Conservation (phyloP, 1,139 yeast species). For the Taphrina deformans region DNA sequence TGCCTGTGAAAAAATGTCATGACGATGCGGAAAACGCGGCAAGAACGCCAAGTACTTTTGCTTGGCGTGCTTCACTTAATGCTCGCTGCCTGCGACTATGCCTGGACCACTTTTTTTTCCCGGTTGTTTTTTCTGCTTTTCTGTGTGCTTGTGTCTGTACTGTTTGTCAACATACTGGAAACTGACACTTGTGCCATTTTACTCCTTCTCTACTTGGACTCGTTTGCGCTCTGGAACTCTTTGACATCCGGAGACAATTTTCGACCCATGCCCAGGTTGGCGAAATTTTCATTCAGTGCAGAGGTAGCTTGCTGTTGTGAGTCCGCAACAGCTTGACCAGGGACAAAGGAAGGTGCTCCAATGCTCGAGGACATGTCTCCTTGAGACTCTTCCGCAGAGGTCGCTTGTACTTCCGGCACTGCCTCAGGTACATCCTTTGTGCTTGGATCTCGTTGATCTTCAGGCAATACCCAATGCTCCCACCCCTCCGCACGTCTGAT, state of each 20-base stretch:
- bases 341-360: slow-evolving; percentile 15
- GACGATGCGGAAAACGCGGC: slow-evolving; percentile 1
- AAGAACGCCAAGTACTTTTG: slow-evolving; percentile 2
- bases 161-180: no score
- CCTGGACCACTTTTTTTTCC: not conserved
- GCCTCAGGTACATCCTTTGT: slow-evolving; percentile 3
- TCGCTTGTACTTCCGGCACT: not conserved
- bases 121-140: not conserved
- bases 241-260: slow-evolving; percentile 17
- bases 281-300: slow-evolving; percentile 13
- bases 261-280: slow-evolving; percentile 22
- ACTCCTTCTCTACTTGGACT: not conserved
- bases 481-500: slow-evolving; percentile 37
- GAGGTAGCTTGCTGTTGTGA: not conserved
- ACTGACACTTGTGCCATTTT: no score
- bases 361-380: slow-evolving; percentile 6
- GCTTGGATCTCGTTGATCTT: slow-evolving; percentile 23
- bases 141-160: not conserved
- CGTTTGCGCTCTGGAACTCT: slow-evolving; percentile 10
- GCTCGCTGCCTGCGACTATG: slow-evolving; percentile 8
- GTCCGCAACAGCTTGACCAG: slow-evolving; percentile 8
- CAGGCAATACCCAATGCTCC: slow-evolving; percentile 38
- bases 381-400: not conserved
- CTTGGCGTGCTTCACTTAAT: not conserved
- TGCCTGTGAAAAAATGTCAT: not conserved